Evolutionary conservation across 2,329 filamentous ascomycete genomes (phyloP).

Genomic region (Calonectria henricotiae): DNA sequence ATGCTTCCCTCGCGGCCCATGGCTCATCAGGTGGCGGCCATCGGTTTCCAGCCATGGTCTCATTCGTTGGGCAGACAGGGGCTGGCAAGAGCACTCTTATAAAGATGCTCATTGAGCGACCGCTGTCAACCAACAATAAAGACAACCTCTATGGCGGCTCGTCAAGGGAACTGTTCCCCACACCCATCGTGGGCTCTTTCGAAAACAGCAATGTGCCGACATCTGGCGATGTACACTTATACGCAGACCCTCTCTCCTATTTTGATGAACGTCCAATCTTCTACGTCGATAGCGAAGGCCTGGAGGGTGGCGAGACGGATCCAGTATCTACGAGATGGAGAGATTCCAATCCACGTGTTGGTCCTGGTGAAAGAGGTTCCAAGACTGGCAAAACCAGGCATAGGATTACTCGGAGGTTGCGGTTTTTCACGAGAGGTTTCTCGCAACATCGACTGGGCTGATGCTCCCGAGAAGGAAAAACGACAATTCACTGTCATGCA

Average conservation of each 20-base stretch:
- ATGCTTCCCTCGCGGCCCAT: not conserved
- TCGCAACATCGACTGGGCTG: not conserved
- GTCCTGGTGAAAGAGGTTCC: not conserved
- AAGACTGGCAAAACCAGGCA: not conserved
- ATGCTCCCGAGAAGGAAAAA: not conserved
- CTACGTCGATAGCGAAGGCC: slow-evolving; percentile 1
- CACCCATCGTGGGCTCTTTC: not conserved
- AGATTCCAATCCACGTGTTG: not conserved
- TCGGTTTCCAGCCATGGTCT: not conserved
- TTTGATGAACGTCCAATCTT: not conserved
- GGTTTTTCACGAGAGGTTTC: not conserved
- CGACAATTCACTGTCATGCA: not conserved
- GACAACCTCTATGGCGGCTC: not conserved
- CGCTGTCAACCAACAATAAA: not conserved
- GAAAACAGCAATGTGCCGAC: slow-evolving; percentile 1
- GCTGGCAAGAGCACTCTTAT: not conserved
- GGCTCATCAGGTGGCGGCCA: not conserved
- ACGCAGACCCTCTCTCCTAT: slow-evolving; percentile 8
- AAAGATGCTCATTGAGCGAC: slow-evolving; percentile 1
- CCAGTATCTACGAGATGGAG: not conserved
- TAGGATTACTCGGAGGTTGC: not conserved
- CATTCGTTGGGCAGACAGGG: not conserved
- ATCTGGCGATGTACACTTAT: not conserved
- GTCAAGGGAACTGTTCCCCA: not conserved
- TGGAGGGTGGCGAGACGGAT: not conserved